phyloP scores from a whole-genome alignment of 2,329 filamentous ascomycete species.

The Aureobasidium vineae region DNA sequence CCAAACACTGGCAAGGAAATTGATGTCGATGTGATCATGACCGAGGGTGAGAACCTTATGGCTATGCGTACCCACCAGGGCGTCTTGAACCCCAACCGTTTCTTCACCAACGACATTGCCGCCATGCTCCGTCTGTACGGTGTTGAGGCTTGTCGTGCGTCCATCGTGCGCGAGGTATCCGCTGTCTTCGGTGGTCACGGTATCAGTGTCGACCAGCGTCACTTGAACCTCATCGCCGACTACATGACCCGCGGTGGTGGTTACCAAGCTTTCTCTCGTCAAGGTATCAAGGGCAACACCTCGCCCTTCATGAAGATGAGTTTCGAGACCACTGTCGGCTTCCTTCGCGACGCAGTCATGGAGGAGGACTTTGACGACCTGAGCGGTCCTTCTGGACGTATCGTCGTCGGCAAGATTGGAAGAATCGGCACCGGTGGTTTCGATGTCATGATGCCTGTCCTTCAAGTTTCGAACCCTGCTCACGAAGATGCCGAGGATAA shows the following conservation, averaged over 20 bases:
- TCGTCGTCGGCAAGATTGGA: conserved; percentile 81
- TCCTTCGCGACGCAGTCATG: conserved; percentile 87
- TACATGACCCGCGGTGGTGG: conserved; percentile 94
- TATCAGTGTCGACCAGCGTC: conserved; percentile 86
- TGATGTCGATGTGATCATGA: conserved; percentile 59
- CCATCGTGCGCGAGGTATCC: conserved; percentile 82
- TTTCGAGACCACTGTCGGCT: conserved; percentile 94
- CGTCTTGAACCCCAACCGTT: conserved; percentile 78
- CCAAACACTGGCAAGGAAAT: conserved; percentile 51
- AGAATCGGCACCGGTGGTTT: conserved; percentile 88
- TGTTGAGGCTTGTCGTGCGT: conserved; percentile 85
- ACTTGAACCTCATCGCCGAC: conserved; percentile 93
- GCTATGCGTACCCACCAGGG: conserved; percentile 89
- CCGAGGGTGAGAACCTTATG: conserved; percentile 79
- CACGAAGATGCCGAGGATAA: conserved; percentile 14
- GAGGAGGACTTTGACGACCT: conserved; percentile 90
- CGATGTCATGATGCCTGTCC: conserved; percentile 63
- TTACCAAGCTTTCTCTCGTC: conserved; percentile 90
- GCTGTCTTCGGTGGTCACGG: conserved; percentile 86
- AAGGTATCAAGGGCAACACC: conserved; percentile 78
- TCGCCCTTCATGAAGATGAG: conserved; percentile 98
- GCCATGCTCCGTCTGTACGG: conserved; percentile 83
- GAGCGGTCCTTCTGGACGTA: conserved; percentile 76
- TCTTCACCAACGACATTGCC: conserved; percentile 90
- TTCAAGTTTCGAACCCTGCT: not conserved